Conservation (phyloP, 2,329 filamentous ascomycete species). For the Aspergillus spinulosporus region DNA sequence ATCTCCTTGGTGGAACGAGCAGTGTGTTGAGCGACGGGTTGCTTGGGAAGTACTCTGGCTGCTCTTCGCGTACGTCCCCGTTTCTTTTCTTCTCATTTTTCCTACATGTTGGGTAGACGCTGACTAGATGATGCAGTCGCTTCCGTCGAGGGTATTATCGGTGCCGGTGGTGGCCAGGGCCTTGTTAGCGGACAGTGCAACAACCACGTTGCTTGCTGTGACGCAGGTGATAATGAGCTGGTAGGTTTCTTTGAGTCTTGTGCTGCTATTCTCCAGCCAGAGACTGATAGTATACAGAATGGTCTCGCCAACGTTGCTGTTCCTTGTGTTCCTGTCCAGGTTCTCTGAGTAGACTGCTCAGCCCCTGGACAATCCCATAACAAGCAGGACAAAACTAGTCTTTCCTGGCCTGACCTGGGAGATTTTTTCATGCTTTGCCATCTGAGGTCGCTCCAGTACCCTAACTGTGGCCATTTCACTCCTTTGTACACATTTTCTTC, state of each 20-base stretch:
- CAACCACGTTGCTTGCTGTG: conserved; percentile 18
- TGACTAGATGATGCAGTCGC: not conserved
- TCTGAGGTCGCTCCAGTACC: no score
- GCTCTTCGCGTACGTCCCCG: conserved; percentile 8
- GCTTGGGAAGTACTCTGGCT: conserved; percentile 7
- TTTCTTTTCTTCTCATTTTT: not conserved
- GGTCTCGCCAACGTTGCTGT: conserved; percentile 3
- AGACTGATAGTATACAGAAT: not conserved
- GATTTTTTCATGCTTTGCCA: no score
- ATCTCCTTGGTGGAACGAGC: not conserved
- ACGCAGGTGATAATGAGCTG: not conserved
- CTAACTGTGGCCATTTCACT: no score
- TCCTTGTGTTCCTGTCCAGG: conserved; percentile 1
- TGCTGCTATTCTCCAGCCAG: no score
- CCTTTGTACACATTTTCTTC: no score
- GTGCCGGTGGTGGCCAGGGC: not conserved
- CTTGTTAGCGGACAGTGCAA: conserved; percentile 5
- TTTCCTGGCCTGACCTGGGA: no score
- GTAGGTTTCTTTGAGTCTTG: not conserved
- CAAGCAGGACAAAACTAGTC: no score
- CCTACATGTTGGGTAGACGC: no score
- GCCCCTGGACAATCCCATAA: no score
- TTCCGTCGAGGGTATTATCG: not conserved
- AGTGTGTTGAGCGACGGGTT: not conserved
- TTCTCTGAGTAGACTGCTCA: not conserved